These are phyloP conservation scores for Pisolithus thermaeus DNA, from an alignment of 1,284 basidiomycete species.

Conservation along the genomic window DNA sequence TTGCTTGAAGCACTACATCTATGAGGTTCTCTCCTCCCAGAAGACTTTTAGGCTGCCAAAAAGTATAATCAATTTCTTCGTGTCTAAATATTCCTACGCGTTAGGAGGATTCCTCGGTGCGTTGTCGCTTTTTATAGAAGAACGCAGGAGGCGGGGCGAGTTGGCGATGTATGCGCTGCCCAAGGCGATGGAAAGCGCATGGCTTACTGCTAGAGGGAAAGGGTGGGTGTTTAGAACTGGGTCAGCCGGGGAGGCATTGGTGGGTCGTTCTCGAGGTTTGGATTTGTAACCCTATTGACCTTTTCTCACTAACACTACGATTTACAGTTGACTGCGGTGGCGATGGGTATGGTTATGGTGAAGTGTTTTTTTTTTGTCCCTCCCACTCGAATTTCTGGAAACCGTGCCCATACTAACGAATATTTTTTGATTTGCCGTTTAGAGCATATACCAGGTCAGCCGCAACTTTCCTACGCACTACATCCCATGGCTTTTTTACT, in stretches of 20 bases:
- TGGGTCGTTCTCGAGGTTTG: conserved; percentile 30
- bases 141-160: conserved; percentile 74
- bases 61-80: conserved; percentile 48
- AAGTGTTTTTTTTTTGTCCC: conserved; percentile 11
- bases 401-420: too few relatives aligned
- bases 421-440: neutral
- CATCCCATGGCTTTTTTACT: conserved; percentile 3
- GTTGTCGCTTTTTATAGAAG: conserved; percentile 82
- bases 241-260: conserved; percentile 61
- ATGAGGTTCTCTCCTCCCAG: conserved; percentile 42
- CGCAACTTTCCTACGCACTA: conserved; percentile 7
- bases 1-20: conserved; percentile 67
- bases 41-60: conserved; percentile 40
- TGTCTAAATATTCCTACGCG: conserved; percentile 71
- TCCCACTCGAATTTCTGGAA: neutral
- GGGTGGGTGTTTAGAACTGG: conserved; percentile 76
- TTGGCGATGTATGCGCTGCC: conserved; percentile 94
- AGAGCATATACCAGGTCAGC: conserved; percentile 48
- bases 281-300: neutral
- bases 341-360: conserved; percentile 92
- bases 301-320: conserved; percentile 11
- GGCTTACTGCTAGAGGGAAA: conserved; percentile 74
- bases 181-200: conserved; percentile 85
- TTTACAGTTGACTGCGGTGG: conserved; percentile 55
- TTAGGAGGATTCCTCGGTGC: conserved; percentile 74